phyloP scores from a whole-genome alignment of 306 rosid genomes.

The Biancaea sappan region DNA sequence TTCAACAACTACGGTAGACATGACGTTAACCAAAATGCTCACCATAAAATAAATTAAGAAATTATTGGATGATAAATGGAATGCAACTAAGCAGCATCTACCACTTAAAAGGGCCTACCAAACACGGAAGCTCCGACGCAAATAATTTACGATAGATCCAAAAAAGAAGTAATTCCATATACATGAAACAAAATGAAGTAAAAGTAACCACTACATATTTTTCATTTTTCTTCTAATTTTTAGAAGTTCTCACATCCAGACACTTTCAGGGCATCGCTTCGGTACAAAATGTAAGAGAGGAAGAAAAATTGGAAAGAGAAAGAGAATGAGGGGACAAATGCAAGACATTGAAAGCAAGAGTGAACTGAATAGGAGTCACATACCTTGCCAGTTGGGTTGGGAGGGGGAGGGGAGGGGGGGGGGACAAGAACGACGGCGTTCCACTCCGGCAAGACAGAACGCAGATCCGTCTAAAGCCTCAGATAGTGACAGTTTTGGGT shows the following conservation, averaged over 20 bases:
- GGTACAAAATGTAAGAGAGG: background rate
- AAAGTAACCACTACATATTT: background rate
- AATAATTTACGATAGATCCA: background rate
- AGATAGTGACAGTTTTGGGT: too few species aligned
- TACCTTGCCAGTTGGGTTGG: background rate
- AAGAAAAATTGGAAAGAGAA: background rate
- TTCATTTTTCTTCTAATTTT: background rate
- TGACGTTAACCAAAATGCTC: background rate
- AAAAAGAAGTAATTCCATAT: background rate
- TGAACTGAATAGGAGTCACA: background rate
- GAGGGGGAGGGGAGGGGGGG: too few species aligned
- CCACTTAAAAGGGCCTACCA: background rate
- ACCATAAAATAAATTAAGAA: background rate
- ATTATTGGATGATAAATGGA: too few species aligned
- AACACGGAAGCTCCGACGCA: background rate
- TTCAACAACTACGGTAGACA: background rate
- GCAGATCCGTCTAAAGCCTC: background rate
- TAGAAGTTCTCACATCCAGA: background rate
- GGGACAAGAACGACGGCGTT: background rate
- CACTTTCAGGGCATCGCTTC: background rate
- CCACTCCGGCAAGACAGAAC: background rate
- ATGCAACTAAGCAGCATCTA: background rate
- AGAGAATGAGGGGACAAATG: background rate
- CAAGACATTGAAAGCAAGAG: background rate
- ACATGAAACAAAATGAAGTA: background rate